Evolutionary conservation across 2,329 filamentous ascomycete species (phyloP), one percentile per base, ranked within the genome.

Genomic region (Zasmidium cellare): DNA sequence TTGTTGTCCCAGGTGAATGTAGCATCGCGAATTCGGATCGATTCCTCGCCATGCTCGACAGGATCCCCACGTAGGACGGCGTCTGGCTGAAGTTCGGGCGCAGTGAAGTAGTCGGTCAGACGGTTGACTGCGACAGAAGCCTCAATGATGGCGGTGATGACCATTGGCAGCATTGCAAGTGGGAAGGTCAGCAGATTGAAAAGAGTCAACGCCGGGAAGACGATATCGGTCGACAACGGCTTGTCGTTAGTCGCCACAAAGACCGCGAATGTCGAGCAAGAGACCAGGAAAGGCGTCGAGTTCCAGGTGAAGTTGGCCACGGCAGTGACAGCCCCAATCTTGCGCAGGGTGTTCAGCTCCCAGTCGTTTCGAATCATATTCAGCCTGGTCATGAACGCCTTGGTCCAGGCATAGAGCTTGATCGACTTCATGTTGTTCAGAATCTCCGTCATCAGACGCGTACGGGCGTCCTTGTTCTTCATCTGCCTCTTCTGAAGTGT

Each of bases 361-460:
- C 91, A 85, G 69, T 99, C 94, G 76, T 99, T 99, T 75, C 94
- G 87, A 60, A 99, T 92, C 73, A 90, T 90, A 77, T 94, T 97
- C 58, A 99, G 85, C 77, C 96, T 96, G 76, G 92, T 94, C 87
- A 97, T 96, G 72, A 99, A 99, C 14, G 94, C 93, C 25, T 88
- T 89, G 28, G 92, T 93, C 94, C 94, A 99, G 25, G 94, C 94
- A 73, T 97, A 99, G 19, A 99, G 84, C 79, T 99, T 99, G 80
- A 99, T 82, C 72, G 92, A 96, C 80, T 99, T 99, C 90, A 99
- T 99, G 77, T 97, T 97, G 81, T 96, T 97, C 71, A 99, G 81
- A 65, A 99, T 99, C 75, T 99, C 94, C 6, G 93, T 96, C 81
- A 97, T 97, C 58, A 99, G 79, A 51, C 93, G 86, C 48, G 92